These are phyloP conservation scores for Ascochyta clinopodiicola DNA, from an alignment of 2,329 filamentous ascomycete genomes.

Conservation along the genomic window DNA sequence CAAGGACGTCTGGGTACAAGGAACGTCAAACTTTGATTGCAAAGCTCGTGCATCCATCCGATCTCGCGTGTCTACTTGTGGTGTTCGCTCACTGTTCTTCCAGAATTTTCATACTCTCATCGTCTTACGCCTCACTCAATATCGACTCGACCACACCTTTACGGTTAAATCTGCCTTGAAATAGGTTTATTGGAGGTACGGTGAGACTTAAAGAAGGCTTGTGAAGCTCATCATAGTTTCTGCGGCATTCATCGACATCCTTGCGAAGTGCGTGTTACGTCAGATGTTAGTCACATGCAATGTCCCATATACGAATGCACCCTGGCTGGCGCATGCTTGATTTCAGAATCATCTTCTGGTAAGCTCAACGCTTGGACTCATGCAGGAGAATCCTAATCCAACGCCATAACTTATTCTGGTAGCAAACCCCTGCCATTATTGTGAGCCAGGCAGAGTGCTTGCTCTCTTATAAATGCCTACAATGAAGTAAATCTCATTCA, in stretches of 20 bases:
- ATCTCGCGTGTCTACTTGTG: not conserved
- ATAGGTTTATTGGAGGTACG: not conserved
- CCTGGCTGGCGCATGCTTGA: conserved; percentile 1
- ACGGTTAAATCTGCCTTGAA: not conserved
- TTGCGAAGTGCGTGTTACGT: not conserved
- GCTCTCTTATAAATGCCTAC: no score
- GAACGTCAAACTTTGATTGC: not conserved
- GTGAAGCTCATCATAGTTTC: not conserved
- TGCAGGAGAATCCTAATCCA: not conserved
- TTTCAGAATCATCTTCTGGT: not conserved
- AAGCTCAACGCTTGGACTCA: not conserved
- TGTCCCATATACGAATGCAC: not conserved
- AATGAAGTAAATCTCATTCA: not conserved
- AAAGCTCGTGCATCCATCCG: not conserved
- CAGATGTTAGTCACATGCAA: not conserved
- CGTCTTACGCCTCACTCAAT: not conserved
- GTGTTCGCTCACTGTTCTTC: not conserved
- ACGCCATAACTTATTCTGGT: not conserved
- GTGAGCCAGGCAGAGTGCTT: no score
- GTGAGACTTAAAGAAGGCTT: not conserved
- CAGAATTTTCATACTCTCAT: not conserved
- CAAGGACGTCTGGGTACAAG: not conserved
- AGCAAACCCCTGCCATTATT: no score
- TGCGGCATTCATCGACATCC: not conserved
- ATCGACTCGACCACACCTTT: not conserved